Evolutionary conservation across 2,329 filamentous ascomycete genomes (phyloP), one percentile per base, ranked within the genome.

Genomic region (Colletotrichum coccodes): DNA sequence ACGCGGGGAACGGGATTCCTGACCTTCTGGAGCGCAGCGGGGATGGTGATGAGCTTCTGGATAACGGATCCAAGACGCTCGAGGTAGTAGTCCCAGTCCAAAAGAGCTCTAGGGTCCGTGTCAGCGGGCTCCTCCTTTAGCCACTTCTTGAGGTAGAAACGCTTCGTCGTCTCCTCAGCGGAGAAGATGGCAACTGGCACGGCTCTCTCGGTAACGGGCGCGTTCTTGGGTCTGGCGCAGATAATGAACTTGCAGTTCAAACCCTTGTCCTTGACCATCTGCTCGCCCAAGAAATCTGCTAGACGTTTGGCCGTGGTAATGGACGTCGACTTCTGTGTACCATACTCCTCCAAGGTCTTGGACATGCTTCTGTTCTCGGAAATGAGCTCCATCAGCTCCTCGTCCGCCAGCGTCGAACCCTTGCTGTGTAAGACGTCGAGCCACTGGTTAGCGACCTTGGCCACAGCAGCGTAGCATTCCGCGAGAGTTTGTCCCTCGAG

Each of bases 241-340:
- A 99, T 98, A 78, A 99, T 98, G 80, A 98, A 99, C 81, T 98
- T 98, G 90, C 96, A 99, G 83, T 99, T 99, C 74, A 99, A 81
- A 4, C 96, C 96, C 80, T 98, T 99, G 81, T 99, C 97, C 77
- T 99, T 99, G 75, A 98, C 91, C 97, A 99, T 99, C 77, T 97
- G 94, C 78, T 98, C 95, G 40, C 96, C 96, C 71, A 99, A 78
- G 77, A 99, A 99, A 76, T 99, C 96, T 40, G 96, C 96, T 47
- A 99, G 82, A 71, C 96, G 94, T 75, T 92, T 96, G 12, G 96
- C 96, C 0, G 96, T 99, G 2, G 96, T 99, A 78, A 99, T 99
- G n/a, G 96, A 97, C 1, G 96, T 99, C 0, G 95, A 98, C 78
- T 99, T 99, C 75, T 99, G 97, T 8, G 83, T 84, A 21, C 95